A percentile compares a stretch with the other conserved stretches of the same genome.
Conservation (phyloP, 768 basidiomycete genomes). For the Melanogaster broomeanus region DNA sequence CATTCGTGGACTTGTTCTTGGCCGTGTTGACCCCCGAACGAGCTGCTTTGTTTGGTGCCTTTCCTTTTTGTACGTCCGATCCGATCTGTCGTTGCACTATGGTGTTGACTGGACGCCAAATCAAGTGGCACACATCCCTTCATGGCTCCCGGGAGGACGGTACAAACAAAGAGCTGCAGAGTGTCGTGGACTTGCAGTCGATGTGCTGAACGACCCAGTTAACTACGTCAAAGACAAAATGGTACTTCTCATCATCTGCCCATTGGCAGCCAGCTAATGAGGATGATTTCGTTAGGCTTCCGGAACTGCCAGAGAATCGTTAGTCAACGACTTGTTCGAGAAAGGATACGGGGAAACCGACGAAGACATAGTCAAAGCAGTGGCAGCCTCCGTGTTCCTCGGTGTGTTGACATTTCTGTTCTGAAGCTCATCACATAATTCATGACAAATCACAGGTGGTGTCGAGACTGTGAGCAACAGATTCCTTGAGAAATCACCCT, state of each 20-base stretch:
- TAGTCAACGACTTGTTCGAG: conserved; percentile 23
- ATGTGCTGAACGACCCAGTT: conserved; percentile 1
- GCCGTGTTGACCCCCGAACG: conserved; percentile 4
- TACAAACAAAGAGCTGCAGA: conserved; percentile 7
- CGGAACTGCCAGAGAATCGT: conserved; percentile 5
- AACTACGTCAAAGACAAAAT: conserved; percentile 11
- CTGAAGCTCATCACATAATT: neutral
- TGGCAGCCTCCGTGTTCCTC: conserved; percentile 23
- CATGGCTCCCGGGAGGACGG: conserved; percentile 24
- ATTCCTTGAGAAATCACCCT: no score
- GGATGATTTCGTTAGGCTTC: neutral
- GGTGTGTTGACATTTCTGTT: conserved; percentile 10
- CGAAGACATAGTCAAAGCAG: conserved; percentile 19
- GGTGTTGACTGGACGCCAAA: neutral
- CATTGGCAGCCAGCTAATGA: neutral
- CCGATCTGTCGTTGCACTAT: neutral
- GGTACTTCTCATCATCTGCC: neutral
- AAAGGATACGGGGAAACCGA: neutral
- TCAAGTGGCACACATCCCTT: conserved; percentile 12
- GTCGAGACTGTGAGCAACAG: conserved; percentile 24
- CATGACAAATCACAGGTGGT: conserved; percentile 17
- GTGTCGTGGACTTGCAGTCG: conserved; percentile 5
- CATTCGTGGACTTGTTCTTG: neutral
- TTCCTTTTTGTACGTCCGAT: conserved; percentile 9
- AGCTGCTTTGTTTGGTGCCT: conserved; percentile 1